phyloP scores from a whole-genome alignment of 2,329 filamentous ascomycete genomes.

The Trichoderma asperellum region DNA sequence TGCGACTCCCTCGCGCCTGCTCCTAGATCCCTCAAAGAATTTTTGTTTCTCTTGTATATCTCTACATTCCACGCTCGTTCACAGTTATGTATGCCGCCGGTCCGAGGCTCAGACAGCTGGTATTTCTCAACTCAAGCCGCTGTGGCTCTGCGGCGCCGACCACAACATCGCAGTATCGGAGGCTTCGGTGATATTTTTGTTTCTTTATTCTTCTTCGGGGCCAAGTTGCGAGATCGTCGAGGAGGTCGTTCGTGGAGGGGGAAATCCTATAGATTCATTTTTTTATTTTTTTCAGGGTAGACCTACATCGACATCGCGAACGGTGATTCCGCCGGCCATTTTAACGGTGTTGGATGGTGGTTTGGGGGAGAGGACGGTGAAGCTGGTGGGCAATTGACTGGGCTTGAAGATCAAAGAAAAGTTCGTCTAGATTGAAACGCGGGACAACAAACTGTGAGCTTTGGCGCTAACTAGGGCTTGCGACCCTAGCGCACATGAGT shows the following conservation, averaged over 20 bases:
- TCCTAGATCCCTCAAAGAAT: slow-evolving; percentile 47
- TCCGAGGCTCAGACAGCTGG: slow-evolving; percentile 8
- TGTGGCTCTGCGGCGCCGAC: slow-evolving; percentile 9
- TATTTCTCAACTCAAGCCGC: slow-evolving; percentile 18
- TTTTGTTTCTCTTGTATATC: slow-evolving; percentile 23
- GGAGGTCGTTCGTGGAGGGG: slow-evolving; percentile 16
- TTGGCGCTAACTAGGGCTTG: slow-evolving; percentile 41
- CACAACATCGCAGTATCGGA: slow-evolving; percentile 25
- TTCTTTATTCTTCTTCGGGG: slow-evolving; percentile 26
- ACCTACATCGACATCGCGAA: slow-evolving; percentile 86
- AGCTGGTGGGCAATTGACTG: slow-evolving; percentile 40
- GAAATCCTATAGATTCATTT: slow-evolving; percentile 25
- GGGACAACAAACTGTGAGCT: slow-evolving; percentile 34
- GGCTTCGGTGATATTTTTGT: slow-evolving; percentile 21
- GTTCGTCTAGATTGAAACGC: slow-evolving; percentile 34
- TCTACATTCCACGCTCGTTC: slow-evolving; percentile 28
- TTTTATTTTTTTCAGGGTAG: slow-evolving; percentile 37
- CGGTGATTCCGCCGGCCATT: slow-evolving; percentile 78
- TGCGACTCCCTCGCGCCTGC: slow-evolving; percentile 74
- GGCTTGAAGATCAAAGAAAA: slow-evolving; percentile 35
- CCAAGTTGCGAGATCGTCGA: slow-evolving; percentile 34
- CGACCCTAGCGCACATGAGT: slow-evolving; percentile 35
- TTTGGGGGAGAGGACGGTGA: slow-evolving; percentile 34
- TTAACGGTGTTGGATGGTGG: slow-evolving; percentile 58
- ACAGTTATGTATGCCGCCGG: slow-evolving; percentile 9